Conservation (phyloP, 306 rosid species). For the Geum urbanum region DNA sequence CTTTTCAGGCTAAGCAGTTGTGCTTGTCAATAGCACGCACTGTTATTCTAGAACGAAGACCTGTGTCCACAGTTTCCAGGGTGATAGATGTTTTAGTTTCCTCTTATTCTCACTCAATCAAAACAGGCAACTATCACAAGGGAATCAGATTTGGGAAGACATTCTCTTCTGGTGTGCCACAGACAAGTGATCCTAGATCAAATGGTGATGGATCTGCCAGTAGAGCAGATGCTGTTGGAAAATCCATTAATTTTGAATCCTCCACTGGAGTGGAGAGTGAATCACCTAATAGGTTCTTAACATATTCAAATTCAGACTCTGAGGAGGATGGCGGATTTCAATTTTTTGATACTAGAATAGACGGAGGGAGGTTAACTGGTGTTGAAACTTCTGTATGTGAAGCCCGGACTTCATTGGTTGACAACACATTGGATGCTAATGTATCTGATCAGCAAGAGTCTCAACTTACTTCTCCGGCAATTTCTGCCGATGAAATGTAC, state of each 20-base stretch:
- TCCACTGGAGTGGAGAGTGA: conserved; percentile 41
- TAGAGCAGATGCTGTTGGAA: conserved; percentile 46
- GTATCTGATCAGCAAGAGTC: conserved; percentile 60
- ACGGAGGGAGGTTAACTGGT: conserved; percentile 30
- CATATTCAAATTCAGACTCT: conserved; percentile 50
- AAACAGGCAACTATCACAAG: conserved; percentile 53
- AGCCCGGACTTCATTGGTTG: conserved; percentile 34
- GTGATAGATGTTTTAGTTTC: conserved; percentile 74
- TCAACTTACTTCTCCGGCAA: conserved; percentile 74
- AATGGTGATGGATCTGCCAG: conserved; percentile 42
- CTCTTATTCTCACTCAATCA: conserved; percentile 62
- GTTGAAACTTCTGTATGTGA: conserved; percentile 42
- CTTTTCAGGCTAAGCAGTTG: conserved; percentile 83
- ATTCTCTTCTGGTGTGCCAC: conserved; percentile 45
- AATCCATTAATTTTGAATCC: conserved; percentile 44
- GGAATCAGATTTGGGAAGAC: conserved; percentile 57
- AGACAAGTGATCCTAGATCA: conserved; percentile 31
- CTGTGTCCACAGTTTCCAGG: conserved; percentile 67
- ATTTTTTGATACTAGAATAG: conserved; percentile 32
- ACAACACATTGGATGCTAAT: conserved; percentile 31
- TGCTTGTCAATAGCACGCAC: conserved; percentile 67
- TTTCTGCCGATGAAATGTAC: conserved; percentile 93
- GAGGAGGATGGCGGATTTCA: conserved; percentile 45
- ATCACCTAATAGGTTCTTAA: conserved; percentile 32
- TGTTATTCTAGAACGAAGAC: conserved; percentile 75